Base-by-base conservation (phyloP, 371 early-diverging fungal genomes). In the Rhizomucor pusillus region DNA sequence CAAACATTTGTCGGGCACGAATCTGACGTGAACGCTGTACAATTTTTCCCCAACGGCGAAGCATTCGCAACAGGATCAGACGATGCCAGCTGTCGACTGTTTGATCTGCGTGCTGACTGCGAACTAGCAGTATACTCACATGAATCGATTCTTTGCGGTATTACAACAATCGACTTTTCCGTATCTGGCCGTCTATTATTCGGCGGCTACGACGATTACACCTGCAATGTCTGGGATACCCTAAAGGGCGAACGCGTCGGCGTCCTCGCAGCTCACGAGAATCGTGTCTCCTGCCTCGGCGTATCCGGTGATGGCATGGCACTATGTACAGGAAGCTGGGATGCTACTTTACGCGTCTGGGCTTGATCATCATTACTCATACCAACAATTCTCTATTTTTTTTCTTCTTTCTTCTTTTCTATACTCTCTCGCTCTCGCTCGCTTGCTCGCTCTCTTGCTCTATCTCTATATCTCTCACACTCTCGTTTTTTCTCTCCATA, bases 171-270 rank as follows among this genome's bases (percentile, higher is more conserved):
- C 24, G 95, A 87, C 13, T 99, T 99, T 66, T 94, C 95, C 29
- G 82, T 91, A 36, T 95, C 95, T 10, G 99, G 99, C 6, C 85
- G 99, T 25, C 72, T 98, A 24, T 64, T 98, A 55, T 99, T 99
- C 81, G 96, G 97, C 25, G 99, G 98, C 20, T 98, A 97, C 65
- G 99, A 99, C 67, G 98, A 99, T 71, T 97, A 92, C 69, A 96
- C 95, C 71, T 94, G 95, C 81, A 92, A 97, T 64, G 96, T 95
- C 10, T 98, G 98, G 98, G 98, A 98, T 71, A 95, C 95, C 13
- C 80, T 98, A 47, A 92, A 94, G 69, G 93, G 94, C 44, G 92
- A 95, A 56, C 83, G 97, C 46, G 93, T 95, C 9, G 95, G 96
- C 39, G 93, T 95, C 4, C 71, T 98, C 49, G 84, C 93, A 49